Base-by-base conservation (phyloP, 163 green algal genomes). In the Scenedesmus sp. region DNA sequence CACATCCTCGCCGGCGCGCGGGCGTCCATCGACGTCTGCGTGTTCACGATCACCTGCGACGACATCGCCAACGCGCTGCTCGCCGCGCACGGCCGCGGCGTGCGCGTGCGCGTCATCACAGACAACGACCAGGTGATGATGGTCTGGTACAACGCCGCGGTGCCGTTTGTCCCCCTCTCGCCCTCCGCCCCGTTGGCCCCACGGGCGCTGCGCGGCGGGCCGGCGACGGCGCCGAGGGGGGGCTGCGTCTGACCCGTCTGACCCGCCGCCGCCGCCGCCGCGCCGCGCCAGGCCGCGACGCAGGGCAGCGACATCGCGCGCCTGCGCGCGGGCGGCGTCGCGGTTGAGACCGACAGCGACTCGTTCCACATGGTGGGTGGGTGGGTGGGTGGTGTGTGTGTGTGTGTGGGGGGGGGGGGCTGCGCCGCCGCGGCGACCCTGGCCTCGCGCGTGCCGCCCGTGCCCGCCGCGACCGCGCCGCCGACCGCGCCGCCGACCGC, bases 121-220 rank as follows among this genome's bases (percentile, higher is more conserved):
- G 88, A 92, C 60, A 89, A 91, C 70, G 86, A 89, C 50, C 81
- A 91, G 81, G 69, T 79, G 22, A 34, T n/a, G n/a, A n/a, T n/a
- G n/a, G n/a, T n/a, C n/a, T n/a, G n/a, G n/a, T n/a, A n/a, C 67
- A 5, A 58, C 62, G 75, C 58, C 17, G 26, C 26, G 15, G 60
- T 67, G 60, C 24, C 18, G 1, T 69, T 31, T 69, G 34, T 50
- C 14, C n/a, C n/a, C n/a, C n/a, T n/a, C n/a, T n/a, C n/a, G n/a
- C n/a, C n/a, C n/a, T n/a, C n/a, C n/a, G n/a, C n/a, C n/a, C n/a
- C n/a, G n/a, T n/a, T n/a, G n/a, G n/a, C n/a, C n/a, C n/a, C n/a
- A n/a, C n/a, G n/a, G n/a, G n/a, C n/a, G n/a, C n/a, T n/a, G n/a
- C n/a, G n/a, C n/a, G n/a, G n/a, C n/a, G n/a, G n/a, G n/a, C n/a